These are phyloP conservation scores for Candida oleophila DNA, from an alignment of 805 yeast species.

Conservation along the genomic window DNA sequence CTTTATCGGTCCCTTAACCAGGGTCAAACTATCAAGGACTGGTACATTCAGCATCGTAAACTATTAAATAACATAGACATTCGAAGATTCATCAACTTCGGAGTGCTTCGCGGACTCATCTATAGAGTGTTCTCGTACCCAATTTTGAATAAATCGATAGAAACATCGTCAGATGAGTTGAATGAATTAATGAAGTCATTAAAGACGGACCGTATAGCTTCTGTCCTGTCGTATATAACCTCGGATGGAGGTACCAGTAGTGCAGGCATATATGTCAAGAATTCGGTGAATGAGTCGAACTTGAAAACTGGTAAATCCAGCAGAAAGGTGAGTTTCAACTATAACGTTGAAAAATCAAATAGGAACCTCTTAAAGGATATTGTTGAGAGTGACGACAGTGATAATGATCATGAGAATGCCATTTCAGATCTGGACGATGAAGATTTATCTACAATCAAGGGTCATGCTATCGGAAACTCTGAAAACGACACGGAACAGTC, in stretches of 20 bases:
- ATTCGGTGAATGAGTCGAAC: conserved; percentile 19
- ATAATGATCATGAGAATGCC: conserved; percentile 5
- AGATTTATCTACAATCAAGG: neutral
- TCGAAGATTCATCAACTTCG: conserved; percentile 83
- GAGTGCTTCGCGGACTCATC: conserved; percentile 76
- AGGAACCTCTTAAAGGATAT: conserved; percentile 2
- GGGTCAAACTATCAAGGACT: conserved; percentile 72
- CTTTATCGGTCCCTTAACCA: conserved; percentile 77
- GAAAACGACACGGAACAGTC: conserved; percentile 11
- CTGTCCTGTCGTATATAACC: conserved; percentile 5
- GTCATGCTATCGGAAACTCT: conserved; percentile 11
- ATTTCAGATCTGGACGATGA: conserved; percentile 8
- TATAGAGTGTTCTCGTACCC: conserved; percentile 83
- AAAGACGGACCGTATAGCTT: conserved; percentile 6
- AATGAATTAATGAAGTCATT: conserved; percentile 14
- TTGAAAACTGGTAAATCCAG: conserved; percentile 15
- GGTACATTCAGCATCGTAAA: conserved; percentile 71
- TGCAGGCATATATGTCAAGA: conserved; percentile 14
- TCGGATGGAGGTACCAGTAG: conserved; percentile 4
- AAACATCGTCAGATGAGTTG: conserved; percentile 22
- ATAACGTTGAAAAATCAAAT: conserved; percentile 13
- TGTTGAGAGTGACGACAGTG: conserved; percentile 4
- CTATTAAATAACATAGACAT: conserved; percentile 69
- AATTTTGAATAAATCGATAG: conserved; percentile 42
- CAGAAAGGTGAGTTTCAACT: conserved; percentile 38